These are phyloP conservation scores for Annulohypoxylon truncatum DNA, from an alignment of 2,329 filamentous ascomycete genomes.

Conservation along the genomic window DNA sequence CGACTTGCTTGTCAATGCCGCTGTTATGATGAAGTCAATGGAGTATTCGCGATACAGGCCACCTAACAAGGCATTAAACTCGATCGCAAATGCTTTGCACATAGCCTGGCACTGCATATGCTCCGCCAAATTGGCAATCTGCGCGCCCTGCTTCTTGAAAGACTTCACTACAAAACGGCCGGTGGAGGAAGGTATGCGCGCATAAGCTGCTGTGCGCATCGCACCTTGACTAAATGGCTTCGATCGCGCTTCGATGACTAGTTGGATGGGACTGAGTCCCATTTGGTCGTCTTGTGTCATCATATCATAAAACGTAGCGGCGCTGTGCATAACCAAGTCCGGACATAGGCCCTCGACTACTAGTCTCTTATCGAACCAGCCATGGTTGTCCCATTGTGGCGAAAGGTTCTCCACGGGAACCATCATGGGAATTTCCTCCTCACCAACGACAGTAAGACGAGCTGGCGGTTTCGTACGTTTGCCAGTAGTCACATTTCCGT, in stretches of 20 bases:
- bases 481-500: too few species aligned
- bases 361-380: too few species aligned
- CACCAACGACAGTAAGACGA: background rate
- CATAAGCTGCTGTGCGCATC: slow-evolving; percentile 52
- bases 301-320: slow-evolving; percentile 51
- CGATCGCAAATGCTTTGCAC: slow-evolving; percentile 55
- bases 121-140: slow-evolving; percentile 50
- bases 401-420: too few species aligned
- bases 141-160: slow-evolving; percentile 44
- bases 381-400: too few species aligned
- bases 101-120: slow-evolving; percentile 55
- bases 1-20: background rate
- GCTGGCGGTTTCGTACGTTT: background rate
- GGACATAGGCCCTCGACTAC: slow-evolving; percentile 32
- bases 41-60: slow-evolving; percentile 39
- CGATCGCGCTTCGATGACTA: slow-evolving; percentile 49
- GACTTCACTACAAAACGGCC: slow-evolving; percentile 45
- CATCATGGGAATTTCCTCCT: background rate
- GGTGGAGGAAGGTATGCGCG: slow-evolving; percentile 23
- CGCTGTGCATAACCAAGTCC: slow-evolving; percentile 45
- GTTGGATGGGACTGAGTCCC: slow-evolving; percentile 49
- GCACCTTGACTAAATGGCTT: slow-evolving; percentile 52
- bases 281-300: slow-evolving; percentile 53
- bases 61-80: slow-evolving; percentile 53
- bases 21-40: slow-evolving; percentile 42